These are phyloP conservation scores for Sporothrix dimorphospora DNA, from an alignment of 2,329 filamentous ascomycete genomes.

Conservation along the genomic window DNA sequence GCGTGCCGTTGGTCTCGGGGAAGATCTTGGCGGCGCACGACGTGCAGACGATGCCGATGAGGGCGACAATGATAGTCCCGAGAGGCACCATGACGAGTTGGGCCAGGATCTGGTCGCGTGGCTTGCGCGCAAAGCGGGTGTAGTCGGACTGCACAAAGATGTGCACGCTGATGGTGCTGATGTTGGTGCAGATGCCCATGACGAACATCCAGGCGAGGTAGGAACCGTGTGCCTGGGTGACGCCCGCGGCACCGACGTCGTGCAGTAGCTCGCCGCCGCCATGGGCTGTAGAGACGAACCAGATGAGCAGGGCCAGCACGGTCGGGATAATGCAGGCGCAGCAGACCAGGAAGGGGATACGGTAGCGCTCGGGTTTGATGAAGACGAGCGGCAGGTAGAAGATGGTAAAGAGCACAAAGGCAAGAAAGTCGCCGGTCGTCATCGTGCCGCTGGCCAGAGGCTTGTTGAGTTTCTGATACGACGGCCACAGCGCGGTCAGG, in stretches of 20 bases:
- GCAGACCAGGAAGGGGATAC: slow-evolving; percentile 38
- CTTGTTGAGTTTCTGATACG: slow-evolving; percentile 36
- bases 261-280: slow-evolving; percentile 40
- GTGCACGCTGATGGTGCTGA: slow-evolving; percentile 50
- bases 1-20: slow-evolving; percentile 40
- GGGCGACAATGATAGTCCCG: slow-evolving; percentile 45
- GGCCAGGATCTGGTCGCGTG: slow-evolving; percentile 47
- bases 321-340: slow-evolving; percentile 40
- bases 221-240: slow-evolving; percentile 24
- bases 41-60: slow-evolving; percentile 44
- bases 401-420: slow-evolving; percentile 39
- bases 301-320: slow-evolving; percentile 44
- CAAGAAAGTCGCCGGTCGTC: slow-evolving; percentile 38
- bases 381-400: slow-evolving; percentile 47
- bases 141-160: slow-evolving; percentile 52
- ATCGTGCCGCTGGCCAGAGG: slow-evolving; percentile 36
- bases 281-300: slow-evolving; percentile 41
- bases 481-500: slow-evolving; percentile 37
- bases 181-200: slow-evolving; percentile 46
- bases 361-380: slow-evolving; percentile 47
- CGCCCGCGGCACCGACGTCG: slow-evolving; percentile 25
- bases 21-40: slow-evolving; percentile 37
- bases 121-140: slow-evolving; percentile 46
- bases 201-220: slow-evolving; percentile 44
- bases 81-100: slow-evolving; percentile 46